Evolutionary conservation across 371 early-diverging fungal species (phyloP), one percentile per base, ranked within the genome.

Genomic region (Mortierella sp.): DNA sequence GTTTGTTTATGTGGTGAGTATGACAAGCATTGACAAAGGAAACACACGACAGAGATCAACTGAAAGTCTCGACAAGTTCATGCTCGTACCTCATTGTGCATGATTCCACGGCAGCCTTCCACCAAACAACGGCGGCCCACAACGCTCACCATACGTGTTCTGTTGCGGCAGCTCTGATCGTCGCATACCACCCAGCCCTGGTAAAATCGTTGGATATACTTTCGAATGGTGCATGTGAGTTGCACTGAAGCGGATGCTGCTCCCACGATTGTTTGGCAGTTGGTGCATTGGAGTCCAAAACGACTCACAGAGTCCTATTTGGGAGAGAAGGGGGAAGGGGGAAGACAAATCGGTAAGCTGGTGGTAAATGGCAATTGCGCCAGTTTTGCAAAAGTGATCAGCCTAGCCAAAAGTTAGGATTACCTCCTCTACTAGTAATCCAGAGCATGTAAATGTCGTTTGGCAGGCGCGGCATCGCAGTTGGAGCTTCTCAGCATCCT

Each of bases 161-260:
- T 76, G 28, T 84, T 81, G 19, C 66, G 70, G 75, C 96, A 95
- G 11, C 86, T 80, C 21, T 83, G 80, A 63, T 96, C 95, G 71
- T 95, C 94, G 77, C 97, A 97, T 18, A 90, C 74, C 21, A 91
- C 72, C 88, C 88, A 90, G 25, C 88, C 86, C 48, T 88, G 75
- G 77, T 94, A 90, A 81, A 94, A 98, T 46, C 74, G 81, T 51
- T 84, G 80, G 44, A 98, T 88, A 59, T 89, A 85, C 0, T 62
- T 45, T 48, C 96, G 88, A 51, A 97, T 92, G 9, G 83, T 83
- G 6, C 75, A 46, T 6, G 80, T 72, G n/a, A 97, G 68, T 66
- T 95, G 96, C 1, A 86, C 84, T 4, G 80, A 70, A 12, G 96
- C 79, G 0, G 86, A 85, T 4, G 84, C 72, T 0, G 81, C 28